Base-by-base conservation (phyloP, 1,284 basidiomycete genomes). In the Microbotryum violaceum region DNA sequence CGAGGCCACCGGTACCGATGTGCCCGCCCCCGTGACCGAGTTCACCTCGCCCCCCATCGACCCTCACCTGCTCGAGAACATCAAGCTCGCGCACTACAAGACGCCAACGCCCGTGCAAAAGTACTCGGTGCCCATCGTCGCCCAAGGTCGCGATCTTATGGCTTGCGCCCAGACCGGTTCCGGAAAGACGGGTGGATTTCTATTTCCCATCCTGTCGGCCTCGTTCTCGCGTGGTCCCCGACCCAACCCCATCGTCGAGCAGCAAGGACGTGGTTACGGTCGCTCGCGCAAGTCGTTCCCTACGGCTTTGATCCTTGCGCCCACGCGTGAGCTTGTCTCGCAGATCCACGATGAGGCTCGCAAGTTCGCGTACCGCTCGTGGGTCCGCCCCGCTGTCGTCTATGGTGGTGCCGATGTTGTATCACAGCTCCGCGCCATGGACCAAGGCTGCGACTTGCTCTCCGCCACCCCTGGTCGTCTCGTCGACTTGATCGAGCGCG, bases 81-180 rank as follows among this genome's bases (percentile, higher is more conserved):
- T 99, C 73, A 80, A 82, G 58, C 87, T 84, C 76, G 89, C 96
- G 74, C 89, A 85, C 78, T 98, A 98, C 82, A 85, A 85, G 66
- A 91, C 86, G 58, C 94, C 94, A 23, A 99, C 94, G 57, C 94
- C 94, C 29, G 96, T 98, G 68, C 96, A 99, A 83, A 98, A 98
- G 82, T 97, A 97, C 79, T 98, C 96, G 71, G 90, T 99, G 74
- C 96, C 94, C 75, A 98, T 98, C 74, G 91, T 99, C 71, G 89
- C 89, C 67, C 84, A 81, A 70, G 85, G 79, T 58, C 81, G 93
- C 77, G 94, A 98, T 79, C 82, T 98, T 77, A 98, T 98, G 94
- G 94, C 94, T 70, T 97, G 94, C 80, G 94, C 94, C 74, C 94
- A 93, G 87, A 99, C 96, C 72, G 94, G 94, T 81, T 98, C 96